phyloP scores from a whole-genome alignment of 179 eudicot genomes.

The Silene coronaria region DNA sequence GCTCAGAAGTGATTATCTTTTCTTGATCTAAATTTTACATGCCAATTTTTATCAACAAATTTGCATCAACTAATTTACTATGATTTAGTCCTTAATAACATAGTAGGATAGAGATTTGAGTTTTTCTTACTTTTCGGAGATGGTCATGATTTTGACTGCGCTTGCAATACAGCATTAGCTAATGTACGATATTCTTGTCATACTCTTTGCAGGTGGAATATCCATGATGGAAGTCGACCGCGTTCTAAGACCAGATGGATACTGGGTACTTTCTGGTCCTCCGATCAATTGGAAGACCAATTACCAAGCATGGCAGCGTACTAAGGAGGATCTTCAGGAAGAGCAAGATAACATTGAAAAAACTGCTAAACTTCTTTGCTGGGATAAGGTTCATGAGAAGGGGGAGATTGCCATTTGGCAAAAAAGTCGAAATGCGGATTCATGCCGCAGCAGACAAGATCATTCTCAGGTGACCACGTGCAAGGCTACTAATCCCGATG shows the following conservation, averaged over 20 bases:
- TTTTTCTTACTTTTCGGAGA: not conserved
- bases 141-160: not conserved
- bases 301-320: constrained; percentile 58
- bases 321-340: constrained; percentile 54
- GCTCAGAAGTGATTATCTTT: not conserved
- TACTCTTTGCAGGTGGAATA: constrained; percentile 44
- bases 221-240: constrained; percentile 78
- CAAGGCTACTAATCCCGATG: constrained; percentile 43
- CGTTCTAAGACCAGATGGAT: constrained; percentile 75
- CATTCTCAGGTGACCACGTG: constrained; percentile 43
- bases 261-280: constrained; percentile 79
- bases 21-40: not conserved
- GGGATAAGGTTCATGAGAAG: constrained; percentile 62
- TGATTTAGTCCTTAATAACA: not conserved
- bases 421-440: constrained; percentile 40
- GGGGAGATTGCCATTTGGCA: constrained; percentile 75
- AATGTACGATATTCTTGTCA: not conserved
- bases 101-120: not conserved
- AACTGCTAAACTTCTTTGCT: constrained; percentile 62
- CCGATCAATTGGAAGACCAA: constrained; percentile 67
- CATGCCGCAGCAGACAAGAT: constrained; percentile 39
- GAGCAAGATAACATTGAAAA: constrained; percentile 65
- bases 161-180: not conserved
- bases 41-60: not conserved
- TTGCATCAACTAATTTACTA: not conserved